phyloP scores from a whole-genome alignment of 371 early-diverging fungal genomes.

The Mortierella sp. region DNA sequence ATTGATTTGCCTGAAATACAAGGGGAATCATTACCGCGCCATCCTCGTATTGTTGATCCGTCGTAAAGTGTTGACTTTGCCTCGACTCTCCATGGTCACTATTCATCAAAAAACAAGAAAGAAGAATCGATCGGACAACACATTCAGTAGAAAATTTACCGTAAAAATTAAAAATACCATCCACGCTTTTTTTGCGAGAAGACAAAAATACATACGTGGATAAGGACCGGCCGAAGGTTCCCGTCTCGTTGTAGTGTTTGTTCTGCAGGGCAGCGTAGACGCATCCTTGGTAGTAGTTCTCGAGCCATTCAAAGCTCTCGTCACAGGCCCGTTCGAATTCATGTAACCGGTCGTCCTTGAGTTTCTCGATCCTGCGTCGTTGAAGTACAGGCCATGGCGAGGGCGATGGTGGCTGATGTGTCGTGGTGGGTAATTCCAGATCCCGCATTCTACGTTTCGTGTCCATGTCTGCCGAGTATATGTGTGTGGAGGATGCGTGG shows the following conservation, averaged over 20 bases:
- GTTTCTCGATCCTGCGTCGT: constrained; percentile 30
- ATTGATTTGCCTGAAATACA: neutral
- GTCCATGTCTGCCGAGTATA: neutral
- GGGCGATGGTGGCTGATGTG: constrained; percentile 7
- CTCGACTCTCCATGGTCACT: neutral
- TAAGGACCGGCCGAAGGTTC: neutral
- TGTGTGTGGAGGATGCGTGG: neutral
- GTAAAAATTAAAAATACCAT: neutral
- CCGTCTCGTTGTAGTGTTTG: constrained; percentile 2
- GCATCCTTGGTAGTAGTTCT: constrained; percentile 55
- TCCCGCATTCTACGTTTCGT: constrained; percentile 6
- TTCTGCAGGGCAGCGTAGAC: constrained; percentile 44
- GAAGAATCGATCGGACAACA: neutral
- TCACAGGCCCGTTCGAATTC: constrained; percentile 37
- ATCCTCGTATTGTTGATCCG: constrained; percentile 3
- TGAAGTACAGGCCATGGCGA: constrained; percentile 38
- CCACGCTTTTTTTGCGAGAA: neutral
- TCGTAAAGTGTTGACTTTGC: neutral
- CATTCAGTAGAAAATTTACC: neutral
- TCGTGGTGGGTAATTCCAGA: neutral
- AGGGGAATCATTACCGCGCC: neutral
- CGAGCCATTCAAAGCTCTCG: constrained; percentile 51
- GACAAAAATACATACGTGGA: neutral
- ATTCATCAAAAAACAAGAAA: neutral
- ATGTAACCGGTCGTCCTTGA: constrained; percentile 30